Evolutionary conservation across 2,329 filamentous ascomycete species (phyloP), one percentile per base, ranked within the genome.

Genomic region (Arthrinium phaeospermum): DNA sequence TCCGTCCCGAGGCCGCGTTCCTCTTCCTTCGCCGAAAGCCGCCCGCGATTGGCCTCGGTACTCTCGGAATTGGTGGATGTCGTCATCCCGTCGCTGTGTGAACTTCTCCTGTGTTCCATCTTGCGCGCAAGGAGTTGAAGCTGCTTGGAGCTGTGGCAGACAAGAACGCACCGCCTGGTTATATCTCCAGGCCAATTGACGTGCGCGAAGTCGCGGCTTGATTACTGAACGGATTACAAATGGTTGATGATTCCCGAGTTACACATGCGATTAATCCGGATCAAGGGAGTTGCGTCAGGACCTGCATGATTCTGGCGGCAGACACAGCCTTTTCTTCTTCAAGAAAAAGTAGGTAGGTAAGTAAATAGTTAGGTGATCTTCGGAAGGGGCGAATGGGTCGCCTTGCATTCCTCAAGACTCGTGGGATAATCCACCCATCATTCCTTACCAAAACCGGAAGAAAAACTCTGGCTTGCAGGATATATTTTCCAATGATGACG

Each of bases 91-190:
- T 64, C 57, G 22, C 30, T 41, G n/a, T n/a, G 34, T 41, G 57
- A 64, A 41, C 57, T 41, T 13, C 34, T 64, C 30, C 57, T 64
- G 13, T 64, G 34, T n/a, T 64, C 57, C 57, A 64, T 64, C 34
- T 64, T 41, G n/a, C 4, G n/a, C 4, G 30, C 10, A 14, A 4
- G 3, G 13, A 10, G 34, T 24, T 41, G 22, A n/a, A 22, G 34
- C 41, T 41, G 37, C 5, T 64, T 41, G 57, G 19, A 24, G 4
- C 46, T n/a, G 30, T 12, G 6, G n/a, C 19, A 1, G 19, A 61
- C 12, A 30, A 22, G 6, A 19, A 16, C 27, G 19, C 34, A 22
- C 57, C 13, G 34, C 34, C 41, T 41, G 37, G 1, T 41, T 64
- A 41, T 41, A 37, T 19, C 53, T 8, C 6, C 3, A 13, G 34